Percentiles rank a stretch among this genome's conserved stretches.
These are phyloP conservation scores for Anastatica hierochuntica DNA, from an alignment of 345 rosid species.

Conservation along the genomic window DNA sequence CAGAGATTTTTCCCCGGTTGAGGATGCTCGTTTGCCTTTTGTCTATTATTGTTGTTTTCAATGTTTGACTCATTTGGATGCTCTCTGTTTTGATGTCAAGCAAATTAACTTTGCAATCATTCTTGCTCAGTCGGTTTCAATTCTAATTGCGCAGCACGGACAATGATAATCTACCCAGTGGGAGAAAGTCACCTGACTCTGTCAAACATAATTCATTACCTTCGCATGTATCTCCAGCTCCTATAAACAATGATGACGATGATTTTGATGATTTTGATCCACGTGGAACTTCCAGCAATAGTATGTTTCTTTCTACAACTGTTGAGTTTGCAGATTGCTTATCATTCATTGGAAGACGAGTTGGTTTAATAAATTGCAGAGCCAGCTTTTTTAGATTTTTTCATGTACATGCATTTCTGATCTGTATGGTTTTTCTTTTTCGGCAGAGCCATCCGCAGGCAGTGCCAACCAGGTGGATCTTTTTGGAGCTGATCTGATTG, in stretches of 20 bases:
- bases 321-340: conserved; percentile 4
- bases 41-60: not conserved
- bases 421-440: conserved; percentile 12
- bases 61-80: not conserved
- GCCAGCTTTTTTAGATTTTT: not conserved
- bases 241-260: conserved; percentile 46
- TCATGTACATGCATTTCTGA: not conserved
- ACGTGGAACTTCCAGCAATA: conserved; percentile 63
- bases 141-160: conserved; percentile 48
- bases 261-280: conserved; percentile 95
- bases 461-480: conserved; percentile 65
- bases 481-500: conserved; percentile 68
- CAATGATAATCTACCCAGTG: conserved; percentile 31
- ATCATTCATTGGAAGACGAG: not conserved
- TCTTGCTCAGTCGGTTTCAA: conserved; percentile 9
- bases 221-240: conserved; percentile 25
- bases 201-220: conserved; percentile 34
- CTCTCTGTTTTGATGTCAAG: not conserved
- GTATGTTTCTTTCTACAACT: conserved; percentile 36
- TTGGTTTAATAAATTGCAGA: not conserved
- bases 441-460: conserved; percentile 55
- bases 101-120: not conserved
- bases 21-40: not conserved
- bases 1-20: not conserved
- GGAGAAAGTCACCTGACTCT: conserved; percentile 40